Percentiles rank a stretch among this genome's conserved stretches.
phyloP scores from a whole-genome alignment of 108 stramenopile species.

The Discostella stelligeroides region DNA sequence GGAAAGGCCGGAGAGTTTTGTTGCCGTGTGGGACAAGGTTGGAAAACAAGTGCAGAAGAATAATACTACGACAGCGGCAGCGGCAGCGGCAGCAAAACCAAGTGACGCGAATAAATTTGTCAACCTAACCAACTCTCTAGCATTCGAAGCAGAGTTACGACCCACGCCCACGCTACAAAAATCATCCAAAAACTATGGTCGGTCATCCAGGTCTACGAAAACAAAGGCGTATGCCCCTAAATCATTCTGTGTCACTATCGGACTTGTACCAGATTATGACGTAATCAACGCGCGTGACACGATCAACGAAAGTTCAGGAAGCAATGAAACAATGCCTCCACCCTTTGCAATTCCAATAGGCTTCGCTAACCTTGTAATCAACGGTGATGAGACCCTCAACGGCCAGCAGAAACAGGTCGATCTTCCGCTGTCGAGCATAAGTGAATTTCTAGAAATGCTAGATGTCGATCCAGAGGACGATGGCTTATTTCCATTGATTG shows the following conservation, averaged over 20 bases:
- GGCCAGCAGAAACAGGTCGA: slow-evolving; percentile 32
- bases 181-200: background rate
- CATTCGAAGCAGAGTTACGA: slow-evolving; percentile 42
- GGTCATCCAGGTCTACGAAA: background rate
- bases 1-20: slow-evolving; percentile 18
- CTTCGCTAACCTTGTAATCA: slow-evolving; percentile 33
- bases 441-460: slow-evolving; percentile 18
- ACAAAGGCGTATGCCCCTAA: slow-evolving; percentile 30
- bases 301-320: background rate
- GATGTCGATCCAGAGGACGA: background rate
- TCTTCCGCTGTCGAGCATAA: slow-evolving; percentile 30
- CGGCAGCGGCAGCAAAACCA: too few species aligned
- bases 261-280: slow-evolving; percentile 25
- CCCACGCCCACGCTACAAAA: slow-evolving; percentile 1
- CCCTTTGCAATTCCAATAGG: slow-evolving; percentile 35
- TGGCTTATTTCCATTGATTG: background rate
- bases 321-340: slow-evolving; percentile 1
- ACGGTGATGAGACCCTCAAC: slow-evolving; percentile 34
- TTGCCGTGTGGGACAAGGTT: slow-evolving; percentile 36
- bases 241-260: slow-evolving; percentile 36
- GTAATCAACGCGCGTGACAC: background rate
- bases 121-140: slow-evolving; percentile 31
- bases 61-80: too few species aligned
- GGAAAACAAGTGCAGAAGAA: too few species aligned
- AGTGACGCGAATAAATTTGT: too few species aligned